Conservation (phyloP, 176 grass and related monocot genomes). For the Lolium rigidum region DNA sequence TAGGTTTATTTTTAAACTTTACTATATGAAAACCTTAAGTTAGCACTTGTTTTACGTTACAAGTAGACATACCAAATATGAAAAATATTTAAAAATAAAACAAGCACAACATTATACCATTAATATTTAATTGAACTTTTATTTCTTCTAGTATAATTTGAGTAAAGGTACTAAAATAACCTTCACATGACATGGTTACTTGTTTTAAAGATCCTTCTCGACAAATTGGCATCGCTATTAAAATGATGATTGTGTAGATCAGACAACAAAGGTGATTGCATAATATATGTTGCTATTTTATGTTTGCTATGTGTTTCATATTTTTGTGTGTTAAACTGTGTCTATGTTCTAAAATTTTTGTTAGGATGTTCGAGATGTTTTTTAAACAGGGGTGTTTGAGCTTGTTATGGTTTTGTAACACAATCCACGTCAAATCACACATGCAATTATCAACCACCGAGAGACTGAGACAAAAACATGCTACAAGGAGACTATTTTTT, state of each 20-base stretch:
- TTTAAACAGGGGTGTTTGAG: neutral
- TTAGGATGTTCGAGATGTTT: too few species aligned
- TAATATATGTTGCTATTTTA: neutral
- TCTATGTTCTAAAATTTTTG: neutral
- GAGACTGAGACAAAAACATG: neutral
- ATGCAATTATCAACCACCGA: neutral
- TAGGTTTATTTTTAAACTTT: neutral
- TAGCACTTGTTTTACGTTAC: neutral
- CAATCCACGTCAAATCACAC: neutral
- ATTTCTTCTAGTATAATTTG: neutral
- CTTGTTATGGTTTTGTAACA: neutral
- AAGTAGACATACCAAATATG: neutral
- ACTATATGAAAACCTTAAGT: neutral
- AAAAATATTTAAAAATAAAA: neutral
- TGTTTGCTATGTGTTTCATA: neutral
- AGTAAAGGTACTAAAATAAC: neutral
- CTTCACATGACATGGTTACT: neutral
- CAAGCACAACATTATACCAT: neutral
- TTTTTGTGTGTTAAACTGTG: neutral
- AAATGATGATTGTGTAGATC: conserved; percentile 1
- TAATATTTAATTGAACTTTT: neutral
- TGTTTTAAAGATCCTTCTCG: neutral
- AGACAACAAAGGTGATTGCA: neutral
- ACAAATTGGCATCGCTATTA: neutral
- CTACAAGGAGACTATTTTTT: neutral